Evolutionary conservation across 1,139 yeast genomes (phyloP), one percentile per base, ranked within the genome.

Genomic region (Kodamaea alishanica): DNA sequence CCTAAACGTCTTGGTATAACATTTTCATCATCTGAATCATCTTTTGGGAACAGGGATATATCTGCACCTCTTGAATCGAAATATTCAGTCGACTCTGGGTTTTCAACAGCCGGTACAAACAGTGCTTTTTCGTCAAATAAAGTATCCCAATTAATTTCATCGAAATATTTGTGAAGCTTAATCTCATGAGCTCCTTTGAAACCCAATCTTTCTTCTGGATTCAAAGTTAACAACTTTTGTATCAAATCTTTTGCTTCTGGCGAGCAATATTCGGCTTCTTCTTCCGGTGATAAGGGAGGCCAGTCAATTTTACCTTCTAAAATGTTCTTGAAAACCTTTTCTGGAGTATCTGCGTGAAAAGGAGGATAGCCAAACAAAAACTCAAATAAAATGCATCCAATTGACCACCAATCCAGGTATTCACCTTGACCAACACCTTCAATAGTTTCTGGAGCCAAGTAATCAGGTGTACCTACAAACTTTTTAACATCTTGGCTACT

Each of bases 401-500:
- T 77, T 1, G 97, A 87, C 98, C 98, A 94, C 98, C 98, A 94
- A 67, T 94, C 99, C 28, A 95, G 82, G 32, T 84, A 77, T 50
- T 83, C 92, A 46, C 83, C 88, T 58, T 92, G 97, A 0, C 88
- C 87, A 6, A 74, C 72, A 26, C 97, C 97, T 34, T 77, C 70
- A 46, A 94, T 88, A 0, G 97, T 90, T 56, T 94, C 99, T 0
- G 99, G 99, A 0, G 99, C 95, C 30, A 94, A 73, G 60, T 94
- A 94, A 57, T 94, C 99, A 0, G 99, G 98, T 0, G 99, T 94
- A 0, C 99, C 99, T 28, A 89, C 96, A 55, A 92, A 90, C 48
- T 75, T 78, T 37, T 65, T 67, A 26, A 56, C 47, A 15, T 60
- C 65, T 27, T 48, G 47, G 39, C 75, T 72, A 26, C 72, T 65